Evolutionary conservation across 805 yeast species (phyloP), one percentile per base, ranked within the genome.

Genomic region (Lachancea cidri): DNA sequence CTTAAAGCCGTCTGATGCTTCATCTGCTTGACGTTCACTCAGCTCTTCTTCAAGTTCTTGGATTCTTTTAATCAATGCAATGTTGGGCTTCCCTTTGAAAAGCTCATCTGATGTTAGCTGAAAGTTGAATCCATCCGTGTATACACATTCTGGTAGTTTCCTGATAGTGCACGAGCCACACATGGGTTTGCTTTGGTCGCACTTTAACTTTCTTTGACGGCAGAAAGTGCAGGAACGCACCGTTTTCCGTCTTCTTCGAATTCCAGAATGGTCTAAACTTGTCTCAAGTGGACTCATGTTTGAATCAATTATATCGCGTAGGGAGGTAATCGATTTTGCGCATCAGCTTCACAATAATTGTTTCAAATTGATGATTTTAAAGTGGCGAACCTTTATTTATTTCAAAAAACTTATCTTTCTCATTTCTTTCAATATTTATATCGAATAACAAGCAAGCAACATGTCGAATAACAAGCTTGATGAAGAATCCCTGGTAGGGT

Each of bases 131-230:
- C 42, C 50, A 15, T 53, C 54, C 1, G 53, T 45, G 45, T 59
- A 59, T 2, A 57, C 29, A 44, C 64, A 59, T 17, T 50, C 48
- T 3, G 60, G 56, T 30, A 57, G 41, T 14, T 52, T 45, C 45
- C 70, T 67, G 9, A 55, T 45, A 9, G 52, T 34, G 48, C 81
- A 75, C 34, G 67, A 67, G 4, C 64, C 60, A 45, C 73, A 68
- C 44, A 52, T 52, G n/a, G 72, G 70, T 43, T 62, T 65, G 29
- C 60, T 58, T 47, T 76, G 77, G 52, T 78, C 83, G 59, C 85
- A 79, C 64, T 78, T 79, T 65, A 79, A 70, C 63, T 79, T 80
- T 52, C 83, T 71, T 46, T 73, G 71, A 38, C 84, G 69, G 55
- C 86, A 80, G 36, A 79, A 77, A 47, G 77, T 66, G 52, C 83